phyloP scores from a whole-genome alignment of 495 filamentous ascomycete species.

The Podospora anserina region DNA sequence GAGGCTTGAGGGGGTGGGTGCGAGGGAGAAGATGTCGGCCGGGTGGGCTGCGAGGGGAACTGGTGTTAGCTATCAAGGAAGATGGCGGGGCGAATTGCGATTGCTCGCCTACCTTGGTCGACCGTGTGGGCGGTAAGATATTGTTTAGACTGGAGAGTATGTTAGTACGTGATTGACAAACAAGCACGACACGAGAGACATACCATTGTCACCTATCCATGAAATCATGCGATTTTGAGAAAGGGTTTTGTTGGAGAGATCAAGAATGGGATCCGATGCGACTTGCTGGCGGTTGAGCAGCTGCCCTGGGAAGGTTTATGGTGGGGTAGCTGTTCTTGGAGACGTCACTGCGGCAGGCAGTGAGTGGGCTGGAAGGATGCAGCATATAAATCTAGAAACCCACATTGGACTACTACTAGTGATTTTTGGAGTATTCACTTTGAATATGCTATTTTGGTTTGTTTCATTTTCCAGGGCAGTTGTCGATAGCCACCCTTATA shows the following conservation, averaged over 20 bases:
- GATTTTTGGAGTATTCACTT: background rate
- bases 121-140: constrained; percentile 88
- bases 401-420: background rate
- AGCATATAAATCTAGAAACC: background rate
- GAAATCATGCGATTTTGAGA: background rate
- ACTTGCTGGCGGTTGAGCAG: constrained; percentile 14
- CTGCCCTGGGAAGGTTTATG: constrained; percentile 13
- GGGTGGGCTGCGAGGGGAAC: constrained; percentile 61
- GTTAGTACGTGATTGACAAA: background rate
- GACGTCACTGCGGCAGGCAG: constrained; percentile 5
- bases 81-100: constrained; percentile 15
- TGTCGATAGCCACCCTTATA: background rate
- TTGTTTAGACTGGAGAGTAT: constrained; percentile 78
- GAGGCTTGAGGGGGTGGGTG: constrained; percentile 70
- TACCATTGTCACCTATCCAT: constrained; percentile 47
- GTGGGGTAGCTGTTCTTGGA: constrained; percentile 4
- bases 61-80: background rate
- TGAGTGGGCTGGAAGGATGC: background rate
- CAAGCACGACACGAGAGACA: background rate
- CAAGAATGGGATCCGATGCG: constrained; percentile 7
- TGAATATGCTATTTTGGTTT: background rate
- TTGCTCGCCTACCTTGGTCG: constrained; percentile 75
- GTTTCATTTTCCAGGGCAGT: background rate
- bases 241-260: background rate
- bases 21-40: constrained; percentile 85